Evolutionary conservation across 345 rosid species (phyloP).

Genomic region (Clarkia xantiana): DNA sequence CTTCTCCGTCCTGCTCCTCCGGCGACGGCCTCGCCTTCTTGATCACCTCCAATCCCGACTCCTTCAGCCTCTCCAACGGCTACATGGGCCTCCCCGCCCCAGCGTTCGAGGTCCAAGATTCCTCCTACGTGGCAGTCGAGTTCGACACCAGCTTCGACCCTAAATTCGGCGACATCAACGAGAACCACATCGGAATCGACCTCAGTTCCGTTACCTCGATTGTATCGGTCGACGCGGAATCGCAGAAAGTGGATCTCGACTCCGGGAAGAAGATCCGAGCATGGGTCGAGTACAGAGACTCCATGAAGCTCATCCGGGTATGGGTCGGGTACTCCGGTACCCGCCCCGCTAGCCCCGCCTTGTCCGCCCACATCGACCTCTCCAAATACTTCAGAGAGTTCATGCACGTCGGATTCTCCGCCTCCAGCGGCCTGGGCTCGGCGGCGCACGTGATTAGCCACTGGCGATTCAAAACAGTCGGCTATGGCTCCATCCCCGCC

Average conservation of each 20-base stretch:
- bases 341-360: slow-evolving; percentile 44
- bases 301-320: slow-evolving; percentile 36
- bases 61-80: slow-evolving; percentile 46
- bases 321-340: slow-evolving; percentile 41
- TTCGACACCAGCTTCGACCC: slow-evolving; percentile 58
- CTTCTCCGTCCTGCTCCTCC: slow-evolving; percentile 43
- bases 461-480: slow-evolving; percentile 54
- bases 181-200: slow-evolving; percentile 58
- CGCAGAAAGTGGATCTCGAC: slow-evolving; percentile 45
- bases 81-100: slow-evolving; percentile 54
- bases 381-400: slow-evolving; percentile 42
- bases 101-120: slow-evolving; percentile 23
- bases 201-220: slow-evolving; percentile 35
- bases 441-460: slow-evolving; percentile 40
- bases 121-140: slow-evolving; percentile 56
- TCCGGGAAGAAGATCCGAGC: slow-evolving; percentile 40
- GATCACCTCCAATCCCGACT: slow-evolving; percentile 56
- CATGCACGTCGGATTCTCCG: slow-evolving; percentile 80
- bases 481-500: slow-evolving; percentile 13
- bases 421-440: slow-evolving; percentile 62
- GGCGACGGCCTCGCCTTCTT: slow-evolving; percentile 80
- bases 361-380: slow-evolving; percentile 48
- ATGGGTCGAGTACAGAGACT: slow-evolving; percentile 64
- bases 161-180: slow-evolving; percentile 37
- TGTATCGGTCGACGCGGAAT: slow-evolving; percentile 34